Conservation (phyloP, 345 rosid species). For the Heritiera fomes region DNA sequence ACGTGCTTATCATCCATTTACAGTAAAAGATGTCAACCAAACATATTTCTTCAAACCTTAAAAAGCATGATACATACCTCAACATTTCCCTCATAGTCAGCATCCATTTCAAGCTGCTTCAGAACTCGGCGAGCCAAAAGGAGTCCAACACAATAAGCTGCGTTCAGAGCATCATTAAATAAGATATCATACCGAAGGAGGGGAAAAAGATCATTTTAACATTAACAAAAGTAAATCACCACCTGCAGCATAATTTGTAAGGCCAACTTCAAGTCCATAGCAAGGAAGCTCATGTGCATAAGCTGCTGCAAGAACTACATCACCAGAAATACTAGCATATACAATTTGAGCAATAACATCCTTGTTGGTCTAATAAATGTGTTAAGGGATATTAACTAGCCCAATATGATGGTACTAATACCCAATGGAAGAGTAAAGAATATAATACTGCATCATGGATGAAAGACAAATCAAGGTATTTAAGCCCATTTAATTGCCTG, state of each 20-base stretch:
- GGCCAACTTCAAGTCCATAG: conserved; percentile 70
- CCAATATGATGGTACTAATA: not conserved
- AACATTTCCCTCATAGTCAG: conserved; percentile 61
- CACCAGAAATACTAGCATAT: conserved; percentile 60
- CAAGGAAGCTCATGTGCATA: conserved; percentile 64
- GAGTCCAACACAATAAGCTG: conserved; percentile 76
- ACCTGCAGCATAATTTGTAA: conserved; percentile 80
- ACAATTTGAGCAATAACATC: conserved; percentile 60
- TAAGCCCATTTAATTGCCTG: not conserved
- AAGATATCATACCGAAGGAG: not conserved
- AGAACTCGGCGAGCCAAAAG: conserved; percentile 74
- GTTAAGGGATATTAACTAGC: conserved; percentile 24
- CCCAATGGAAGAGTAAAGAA: not conserved
- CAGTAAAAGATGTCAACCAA: not conserved
- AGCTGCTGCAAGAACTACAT: conserved; percentile 62
- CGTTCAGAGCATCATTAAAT: not conserved
- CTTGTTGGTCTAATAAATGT: conserved; percentile 48
- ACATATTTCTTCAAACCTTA: not conserved
- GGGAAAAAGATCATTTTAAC: not conserved
- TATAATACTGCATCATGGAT: not conserved
- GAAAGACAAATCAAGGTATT: not conserved
- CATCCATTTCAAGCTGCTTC: conserved; percentile 69
- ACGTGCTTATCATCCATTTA: not conserved
- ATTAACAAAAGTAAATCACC: not conserved
- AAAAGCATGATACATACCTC: conserved; percentile 41